Evolutionary conservation across 768 basidiomycete genomes (phyloP).

Genomic region (Cystofilobasidium bisporidii): DNA sequence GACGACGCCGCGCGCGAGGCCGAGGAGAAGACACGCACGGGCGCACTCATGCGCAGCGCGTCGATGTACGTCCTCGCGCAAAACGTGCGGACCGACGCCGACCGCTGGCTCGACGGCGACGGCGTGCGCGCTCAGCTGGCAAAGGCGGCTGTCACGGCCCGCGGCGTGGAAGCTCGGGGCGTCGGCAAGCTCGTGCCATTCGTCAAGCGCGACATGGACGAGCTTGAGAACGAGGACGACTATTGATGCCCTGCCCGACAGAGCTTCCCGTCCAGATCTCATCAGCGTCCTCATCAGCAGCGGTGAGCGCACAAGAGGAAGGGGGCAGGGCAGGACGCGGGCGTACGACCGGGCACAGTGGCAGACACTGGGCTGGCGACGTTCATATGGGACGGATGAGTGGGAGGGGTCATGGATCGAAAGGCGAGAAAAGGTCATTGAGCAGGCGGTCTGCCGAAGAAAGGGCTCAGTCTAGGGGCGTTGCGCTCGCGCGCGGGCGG

Average conservation of each 20-base stretch:
- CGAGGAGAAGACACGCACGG: not conserved
- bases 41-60: not conserved
- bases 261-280: too few relatives aligned
- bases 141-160: not conserved
- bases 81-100: not conserved
- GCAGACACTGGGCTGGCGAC: too few relatives aligned
- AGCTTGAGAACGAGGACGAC: not conserved
- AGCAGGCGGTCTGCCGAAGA: too few relatives aligned
- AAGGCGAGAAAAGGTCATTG: too few relatives aligned
- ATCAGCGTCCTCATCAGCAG: too few relatives aligned
- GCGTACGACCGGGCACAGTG: too few relatives aligned
- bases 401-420: too few relatives aligned
- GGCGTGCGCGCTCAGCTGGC: not conserved
- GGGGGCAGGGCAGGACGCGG: too few relatives aligned
- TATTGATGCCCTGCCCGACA: not conserved
- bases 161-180: not conserved
- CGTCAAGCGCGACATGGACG: not conserved
- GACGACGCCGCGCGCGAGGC: not conserved
- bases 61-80: not conserved
- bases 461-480: too few relatives aligned
- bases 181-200: not conserved
- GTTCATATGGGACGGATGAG: too few relatives aligned
- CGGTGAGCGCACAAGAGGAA: too few relatives aligned
- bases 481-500: too few relatives aligned
- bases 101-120: constrained; percentile 4